These are phyloP conservation scores for Phytopythium ostracodes DNA, from an alignment of 352 stramenopile genomes.

Conservation along the genomic window DNA sequence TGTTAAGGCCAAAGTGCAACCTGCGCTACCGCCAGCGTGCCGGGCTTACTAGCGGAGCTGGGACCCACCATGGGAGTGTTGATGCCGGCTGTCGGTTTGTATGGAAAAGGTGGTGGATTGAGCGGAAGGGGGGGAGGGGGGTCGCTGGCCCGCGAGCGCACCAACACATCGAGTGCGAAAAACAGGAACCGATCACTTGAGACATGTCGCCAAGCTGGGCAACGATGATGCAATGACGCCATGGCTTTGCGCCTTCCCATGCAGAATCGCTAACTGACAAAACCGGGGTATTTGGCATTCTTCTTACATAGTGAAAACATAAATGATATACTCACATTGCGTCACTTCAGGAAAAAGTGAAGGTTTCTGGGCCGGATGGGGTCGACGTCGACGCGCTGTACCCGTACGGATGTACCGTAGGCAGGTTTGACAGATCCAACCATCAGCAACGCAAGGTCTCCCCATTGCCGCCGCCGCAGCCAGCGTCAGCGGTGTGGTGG, in stretches of 20 bases:
- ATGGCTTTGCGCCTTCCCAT: slow-evolving; percentile 1
- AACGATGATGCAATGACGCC: slow-evolving; percentile 10
- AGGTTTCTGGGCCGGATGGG: neutral
- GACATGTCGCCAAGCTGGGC: neutral
- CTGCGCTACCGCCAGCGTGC: neutral
- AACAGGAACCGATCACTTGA: neutral
- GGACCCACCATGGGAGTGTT: too few relatives aligned
- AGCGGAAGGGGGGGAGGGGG: too few relatives aligned
- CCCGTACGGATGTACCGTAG: neutral
- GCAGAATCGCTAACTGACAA: neutral
- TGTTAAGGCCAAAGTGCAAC: neutral
- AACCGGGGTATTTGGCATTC: neutral
- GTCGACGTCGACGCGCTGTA: neutral
- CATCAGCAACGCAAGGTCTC: neutral
- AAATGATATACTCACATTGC: neutral
- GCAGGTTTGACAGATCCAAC: neutral
- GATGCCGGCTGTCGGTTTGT: too few relatives aligned
- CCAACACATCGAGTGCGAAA: neutral
- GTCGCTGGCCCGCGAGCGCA: too few relatives aligned
- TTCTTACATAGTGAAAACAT: neutral
- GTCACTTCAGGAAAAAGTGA: slow-evolving; percentile 1
- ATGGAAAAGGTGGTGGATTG: too few relatives aligned
- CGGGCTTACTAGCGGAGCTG: neutral
- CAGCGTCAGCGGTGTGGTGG: neutral
- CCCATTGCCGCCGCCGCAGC: neutral